phyloP scores from a whole-genome alignment of 2,329 filamentous ascomycete species.

The Ceratocystis cubensis region DNA sequence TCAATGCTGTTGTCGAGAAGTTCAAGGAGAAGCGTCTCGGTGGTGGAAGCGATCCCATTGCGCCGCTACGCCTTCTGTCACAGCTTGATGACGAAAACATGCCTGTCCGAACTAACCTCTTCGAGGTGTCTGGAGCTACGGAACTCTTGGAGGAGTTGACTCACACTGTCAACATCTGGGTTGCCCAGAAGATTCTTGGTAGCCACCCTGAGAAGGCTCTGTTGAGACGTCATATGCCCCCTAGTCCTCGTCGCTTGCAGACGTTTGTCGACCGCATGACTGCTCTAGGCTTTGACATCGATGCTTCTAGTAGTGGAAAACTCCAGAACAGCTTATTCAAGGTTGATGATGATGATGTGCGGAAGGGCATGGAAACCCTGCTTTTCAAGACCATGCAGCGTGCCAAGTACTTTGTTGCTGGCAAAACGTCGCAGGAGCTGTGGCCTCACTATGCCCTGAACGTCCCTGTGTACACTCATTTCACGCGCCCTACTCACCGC shows the following conservation, averaged over 20 bases:
- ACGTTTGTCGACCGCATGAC: slow-evolving; percentile 91
- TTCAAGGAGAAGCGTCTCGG: slow-evolving; percentile 82
- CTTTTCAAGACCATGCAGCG: slow-evolving; percentile 91
- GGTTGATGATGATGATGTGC: slow-evolving; percentile 73
- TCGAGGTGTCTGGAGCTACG: slow-evolving; percentile 76
- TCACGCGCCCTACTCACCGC: slow-evolving; percentile 86
- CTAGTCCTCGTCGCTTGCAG: slow-evolving; percentile 76
- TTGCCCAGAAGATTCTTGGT: slow-evolving; percentile 69
- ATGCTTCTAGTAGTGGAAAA: slow-evolving; percentile 76
- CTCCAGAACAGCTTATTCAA: slow-evolving; percentile 93
- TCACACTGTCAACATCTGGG: slow-evolving; percentile 81
- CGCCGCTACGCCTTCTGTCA: slow-evolving; percentile 76
- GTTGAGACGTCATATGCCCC: slow-evolving; percentile 71
- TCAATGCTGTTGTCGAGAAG: slow-evolving; percentile 72
- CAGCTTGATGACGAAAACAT: slow-evolving; percentile 97
- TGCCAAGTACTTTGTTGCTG: slow-evolving; percentile 84
- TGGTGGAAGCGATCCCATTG: slow-evolving; percentile 64
- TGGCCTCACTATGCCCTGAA: slow-evolving; percentile 88
- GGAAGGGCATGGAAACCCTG: slow-evolving; percentile 96
- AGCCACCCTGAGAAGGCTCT: slow-evolving; percentile 85
- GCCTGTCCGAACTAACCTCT: slow-evolving; percentile 90
- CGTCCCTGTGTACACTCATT: slow-evolving; percentile 88
- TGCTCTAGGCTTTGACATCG: slow-evolving; percentile 78
- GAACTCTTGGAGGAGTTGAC: slow-evolving; percentile 92
- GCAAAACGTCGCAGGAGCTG: slow-evolving; percentile 64